Base-by-base conservation (phyloP, 805 yeast genomes). In the Kazachstania psychrophila region DNA sequence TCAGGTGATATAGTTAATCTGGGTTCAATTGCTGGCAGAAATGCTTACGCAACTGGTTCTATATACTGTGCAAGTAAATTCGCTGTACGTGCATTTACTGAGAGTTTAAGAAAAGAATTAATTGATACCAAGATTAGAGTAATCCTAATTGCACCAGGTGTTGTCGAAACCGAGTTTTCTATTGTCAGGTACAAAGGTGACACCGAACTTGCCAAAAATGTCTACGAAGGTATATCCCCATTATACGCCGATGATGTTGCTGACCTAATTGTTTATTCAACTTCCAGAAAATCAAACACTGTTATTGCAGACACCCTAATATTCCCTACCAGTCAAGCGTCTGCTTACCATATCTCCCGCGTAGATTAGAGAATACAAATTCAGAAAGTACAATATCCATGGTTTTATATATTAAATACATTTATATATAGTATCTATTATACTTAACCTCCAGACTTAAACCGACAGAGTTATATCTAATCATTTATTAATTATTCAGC, bases 251-350 rank as follows among this genome's bases (percentile, higher is more conserved):
- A 65, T 23, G 81, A 76, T 48, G 68, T 75, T 47, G 79, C 81
- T 5, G 82, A 77, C 43, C 49, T 74, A 42, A 73, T 75, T 48
- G 74, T 72, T 5, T 76, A 72, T 46, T 71, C 73, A 3, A 64
- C 75, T 22, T 65, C 79, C 2, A 71, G 81, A 64, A 70, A 65
- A 47, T 62, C 62, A 40, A 75, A 73, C 51, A 73, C 79, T 1
- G 82, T 75, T 3, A 58, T 76, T 51, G 81, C 82, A 3, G 94
- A 87, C 56, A 68, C 85, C 13, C 68, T 88, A 56, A 78, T 89
- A 10, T 84, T 87, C 65, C 84, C 95, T 13, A 72, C 77, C 31
- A 79, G 82, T 65, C 96, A 88, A 66, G 95, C 94, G 4, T 71
- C 83, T 41, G 77, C 94, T 6, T 62, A 68, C 47, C 84, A 79